A percentile compares a stretch with the other conserved stretches of the same genome.
Evolutionary conservation across 1,284 basidiomycete genomes (phyloP).

Genomic region (Ceratobasidium sp.): DNA sequence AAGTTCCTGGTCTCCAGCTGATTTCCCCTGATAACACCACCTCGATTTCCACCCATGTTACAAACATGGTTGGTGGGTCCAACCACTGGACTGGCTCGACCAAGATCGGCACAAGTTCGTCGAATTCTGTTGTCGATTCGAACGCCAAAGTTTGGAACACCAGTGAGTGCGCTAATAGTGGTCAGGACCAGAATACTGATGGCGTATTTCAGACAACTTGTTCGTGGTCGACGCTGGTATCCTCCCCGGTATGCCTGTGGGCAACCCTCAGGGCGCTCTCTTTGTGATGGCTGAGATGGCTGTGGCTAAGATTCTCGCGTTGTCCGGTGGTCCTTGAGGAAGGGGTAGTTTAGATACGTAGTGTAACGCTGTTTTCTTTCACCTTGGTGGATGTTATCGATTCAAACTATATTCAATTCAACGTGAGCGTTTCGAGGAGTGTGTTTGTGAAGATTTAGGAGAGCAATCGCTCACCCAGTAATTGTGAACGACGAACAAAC

Average conservation of each 20-base stretch:
- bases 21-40: slow-evolving; percentile 70
- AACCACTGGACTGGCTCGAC: slow-evolving; percentile 73
- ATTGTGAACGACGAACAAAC: not conserved
- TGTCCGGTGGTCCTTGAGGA: slow-evolving; percentile 64
- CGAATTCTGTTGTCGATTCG: slow-evolving; percentile 65
- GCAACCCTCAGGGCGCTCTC: slow-evolving; percentile 67
- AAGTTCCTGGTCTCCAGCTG: slow-evolving; percentile 65
- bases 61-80: slow-evolving; percentile 59
- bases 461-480: not conserved
- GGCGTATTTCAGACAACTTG: slow-evolving; percentile 35
- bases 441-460: no score
- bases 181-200: not conserved
- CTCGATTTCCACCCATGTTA: slow-evolving; percentile 56
- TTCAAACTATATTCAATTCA: not conserved
- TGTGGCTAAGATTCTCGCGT: slow-evolving; percentile 65
- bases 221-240: slow-evolving; percentile 45
- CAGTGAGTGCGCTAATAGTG: slow-evolving; percentile 46
- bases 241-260: slow-evolving; percentile 56
- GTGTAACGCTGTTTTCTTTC: not conserved
- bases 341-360: not conserved
- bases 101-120: slow-evolving; percentile 61
- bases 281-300: slow-evolving; percentile 70
- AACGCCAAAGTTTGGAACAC: slow-evolving; percentile 70
- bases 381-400: not conserved
- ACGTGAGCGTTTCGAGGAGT: not conserved